Evolutionary conservation across 805 yeast genomes (phyloP), one percentile per base, ranked within the genome.

Genomic region (Candida sphagnicola): DNA sequence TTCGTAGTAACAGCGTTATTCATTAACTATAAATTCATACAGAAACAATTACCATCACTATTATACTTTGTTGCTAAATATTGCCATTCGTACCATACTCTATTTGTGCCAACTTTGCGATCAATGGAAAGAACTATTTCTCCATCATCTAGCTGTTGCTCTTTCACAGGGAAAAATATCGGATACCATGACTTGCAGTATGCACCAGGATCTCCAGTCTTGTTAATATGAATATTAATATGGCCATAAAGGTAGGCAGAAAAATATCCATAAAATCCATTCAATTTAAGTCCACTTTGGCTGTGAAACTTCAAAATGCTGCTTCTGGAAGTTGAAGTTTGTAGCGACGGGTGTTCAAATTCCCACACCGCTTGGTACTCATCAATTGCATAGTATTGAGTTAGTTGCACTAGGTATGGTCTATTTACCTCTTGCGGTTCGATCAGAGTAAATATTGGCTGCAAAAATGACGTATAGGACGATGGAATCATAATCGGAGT

Each of bases 191-290:
- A 65, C 4, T 38, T 38, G 40, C 71, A 64, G 30, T 38, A 51
- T 12, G 37, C 43, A 1, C 15, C 43, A 2, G 49, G 15, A 4
- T 26, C 47, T 2, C 37, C 29, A 3, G 10, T 16, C 8, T 80
- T 79, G 23, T 63, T 58, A 12, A 74, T 80, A 19, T 83, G 74
- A 4, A 85, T 62, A 6, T 54, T 53, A 17, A 80, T 65, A 34
- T 78, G 82, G 1, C 72, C 75, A 54, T 79, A 85, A n/a, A 89
- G 66, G 2, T 61, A 73, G 0, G 93, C 80, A n/a, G 70, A 71
- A 51, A 90, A 90, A 51, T 68, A 80, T 0, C 96, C 96, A 3
- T 78, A 65, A 25, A 89, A 56, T 0, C 91, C 96, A 55, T 87
- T 90, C 2, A 86, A 56, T 14, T 21, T 33, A 8, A 33, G 18